Evolutionary conservation across 225 moss, liverwort and hornwort species (phyloP).

Genomic region (Antitrichia curtipendula): DNA sequence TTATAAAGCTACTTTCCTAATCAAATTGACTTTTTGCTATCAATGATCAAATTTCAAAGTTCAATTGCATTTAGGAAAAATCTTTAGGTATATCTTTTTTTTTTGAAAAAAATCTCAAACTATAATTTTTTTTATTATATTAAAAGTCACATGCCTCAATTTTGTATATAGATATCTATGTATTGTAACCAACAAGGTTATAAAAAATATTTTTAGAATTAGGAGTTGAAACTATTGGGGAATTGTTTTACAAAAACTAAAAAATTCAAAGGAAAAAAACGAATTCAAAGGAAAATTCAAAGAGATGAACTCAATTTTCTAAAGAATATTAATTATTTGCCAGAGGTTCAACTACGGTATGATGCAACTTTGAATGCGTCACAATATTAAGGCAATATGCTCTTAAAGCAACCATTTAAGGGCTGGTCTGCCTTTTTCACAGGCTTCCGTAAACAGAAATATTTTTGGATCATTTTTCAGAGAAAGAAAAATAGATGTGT

Average conservation of each 20-base stretch:
- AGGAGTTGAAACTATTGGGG: not conserved
- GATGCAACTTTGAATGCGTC: too few species aligned
- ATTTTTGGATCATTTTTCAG: too few species aligned
- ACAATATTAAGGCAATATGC: too few species aligned
- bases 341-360: too few species aligned
- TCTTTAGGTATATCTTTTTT: not conserved
- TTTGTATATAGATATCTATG: not conserved
- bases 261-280: not conserved
- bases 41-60: not conserved
- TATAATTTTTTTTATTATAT: not conserved
- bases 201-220: too few species aligned
- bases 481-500: too few species aligned
- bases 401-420: too few species aligned
- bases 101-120: not conserved
- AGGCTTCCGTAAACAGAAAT: too few species aligned
- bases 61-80: not conserved
- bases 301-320: not conserved
- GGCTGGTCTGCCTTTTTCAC: too few species aligned
- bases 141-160: not conserved
- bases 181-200: not conserved
- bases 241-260: too few species aligned
- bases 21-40: not conserved
- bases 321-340: not conserved
- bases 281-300: not conserved
- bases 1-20: too few species aligned